Evolutionary conservation across 2,329 filamentous ascomycete species (phyloP), one percentile per base, ranked within the genome.

Genomic region (Ceratocystis papillata): DNA sequence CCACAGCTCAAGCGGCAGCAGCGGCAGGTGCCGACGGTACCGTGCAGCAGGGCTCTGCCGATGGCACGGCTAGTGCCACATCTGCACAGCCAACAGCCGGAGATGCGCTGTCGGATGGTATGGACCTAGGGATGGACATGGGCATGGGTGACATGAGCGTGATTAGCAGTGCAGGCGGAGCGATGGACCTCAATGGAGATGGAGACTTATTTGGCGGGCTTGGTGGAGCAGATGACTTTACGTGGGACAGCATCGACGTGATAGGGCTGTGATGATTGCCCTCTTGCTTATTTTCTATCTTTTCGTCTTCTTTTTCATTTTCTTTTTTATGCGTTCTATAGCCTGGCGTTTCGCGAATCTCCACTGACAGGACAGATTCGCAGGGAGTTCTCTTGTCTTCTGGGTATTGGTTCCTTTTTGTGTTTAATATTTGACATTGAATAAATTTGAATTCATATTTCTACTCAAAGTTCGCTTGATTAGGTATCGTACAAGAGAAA

Each of bases 1-100:
- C 15, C 72, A 76, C 30, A n/a, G 46, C 10, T 59, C 50, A 20
- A 25, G 50, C 20, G n/a, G 65, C n/a, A 4, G 41, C 7, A 12
- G 22, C 59, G n/a, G 8, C 72, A 10, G 77, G 79, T 61, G 75
- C 76, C 17, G 74, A 80, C 67, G 77, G 75, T 1, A 78, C 76
- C 0, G 78, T 78, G 2, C 75, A 22, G 15, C 20, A 20, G 20
- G 15, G 28, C 15, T 67, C 28, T 12, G 37, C 12, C 25, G 15
- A 22, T 22, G 10, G 72, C 12, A 77, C 79, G 61, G 75, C 76
- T 17, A 74, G 80, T 67, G 77, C 75, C 1, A 78, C 37, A 12
- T 41, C 76, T 0, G 78, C 78, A 2, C 75, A 46, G 22, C 20
- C 37, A 20, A 17, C 28, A 41, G 22, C 72, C 12, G 77, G 79